phyloP scores from a whole-genome alignment of 345 rosid genomes.

The Eucalyptus pauciflora region DNA sequence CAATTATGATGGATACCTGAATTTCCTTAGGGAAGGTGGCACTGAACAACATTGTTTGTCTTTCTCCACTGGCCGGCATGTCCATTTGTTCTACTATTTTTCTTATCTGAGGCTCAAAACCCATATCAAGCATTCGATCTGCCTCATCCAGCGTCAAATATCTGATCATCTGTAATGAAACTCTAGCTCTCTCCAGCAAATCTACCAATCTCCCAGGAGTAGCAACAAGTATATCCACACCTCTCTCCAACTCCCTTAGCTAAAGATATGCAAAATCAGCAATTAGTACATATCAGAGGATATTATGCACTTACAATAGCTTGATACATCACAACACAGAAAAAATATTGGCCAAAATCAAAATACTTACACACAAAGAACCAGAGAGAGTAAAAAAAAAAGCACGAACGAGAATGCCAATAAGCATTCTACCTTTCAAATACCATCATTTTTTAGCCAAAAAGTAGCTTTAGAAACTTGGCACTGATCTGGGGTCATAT shows the following conservation, averaged over 20 bases:
- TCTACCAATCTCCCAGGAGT: conserved; percentile 98
- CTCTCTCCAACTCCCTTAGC: conserved; percentile 92
- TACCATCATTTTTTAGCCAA: neutral
- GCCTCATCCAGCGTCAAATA: conserved; percentile 96
- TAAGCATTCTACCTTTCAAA: neutral
- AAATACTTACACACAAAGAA: neutral
- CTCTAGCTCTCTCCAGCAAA: conserved; percentile 91
- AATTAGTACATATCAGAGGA: neutral
- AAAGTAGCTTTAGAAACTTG: neutral
- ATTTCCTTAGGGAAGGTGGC: conserved; percentile 97
- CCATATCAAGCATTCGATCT: conserved; percentile 99
- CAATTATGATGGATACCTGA: conserved; percentile 38
- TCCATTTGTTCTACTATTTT: conserved; percentile 96
- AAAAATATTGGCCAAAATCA: neutral
- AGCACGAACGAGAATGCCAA: neutral
- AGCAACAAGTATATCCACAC: conserved; percentile 97
- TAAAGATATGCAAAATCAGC: conserved; percentile 2
- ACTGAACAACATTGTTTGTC: conserved; percentile 95
- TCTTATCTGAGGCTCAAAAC: conserved; percentile 98
- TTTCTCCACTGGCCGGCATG: conserved; percentile 80
- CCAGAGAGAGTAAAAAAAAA: neutral
- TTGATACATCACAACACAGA: neutral
- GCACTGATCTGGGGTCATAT: neutral
- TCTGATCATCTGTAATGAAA: conserved; percentile 84
- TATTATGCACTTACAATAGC: neutral